Base-by-base conservation (phyloP, 192 early-diverging fungal species). In the Backusella liffmaniae region DNA sequence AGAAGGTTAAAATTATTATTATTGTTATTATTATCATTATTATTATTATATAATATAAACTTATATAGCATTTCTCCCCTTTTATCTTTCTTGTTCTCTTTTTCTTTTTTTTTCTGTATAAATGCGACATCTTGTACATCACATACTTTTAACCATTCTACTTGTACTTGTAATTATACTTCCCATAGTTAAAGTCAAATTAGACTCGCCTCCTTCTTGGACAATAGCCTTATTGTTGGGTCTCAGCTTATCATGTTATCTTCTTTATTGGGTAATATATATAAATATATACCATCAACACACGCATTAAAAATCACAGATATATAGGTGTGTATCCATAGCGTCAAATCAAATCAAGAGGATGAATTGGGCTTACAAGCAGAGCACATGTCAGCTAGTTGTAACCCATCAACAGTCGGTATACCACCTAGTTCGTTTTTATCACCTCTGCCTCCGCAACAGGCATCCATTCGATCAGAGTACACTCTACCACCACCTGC, bases 401-500 rank as follows among this genome's bases (percentile, higher is more conserved):
- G 35, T 51, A 53, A 46, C 8, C 49, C 71, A 16, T 46, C 49
- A 30, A 53, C 71, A 2, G 46, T 46, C 0, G 44, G 42, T 0
- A 53, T 72, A 16, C 71, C 71, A 13, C 71, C 42, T 0, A 53
- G 44, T 35, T 53, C 49, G 30, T 51, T 72, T 21, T 53, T 53
- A 56, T n/a, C 49, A 9, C 44, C 42, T 16, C 9, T 32, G n/a
- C 44, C 15, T 13, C 30, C 70, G 26, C n/a, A 46, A 13, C 71
- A 72, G 26, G 44, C 44, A 1, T 51, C 71, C 4, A 49, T 72
- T 21, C 49, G 44, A 35, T 53, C 42, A 15, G 44, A 72, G 5
- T 72, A 53, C 39, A 68, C 67, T 7, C 67, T 30, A 18, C 71
- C 71, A 6, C 71, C 71, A 49, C 71, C 71, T 9, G 46, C 71